Evolutionary conservation across 495 filamentous ascomycete species (phyloP).

Genomic region (Aspergillus asperescens): DNA sequence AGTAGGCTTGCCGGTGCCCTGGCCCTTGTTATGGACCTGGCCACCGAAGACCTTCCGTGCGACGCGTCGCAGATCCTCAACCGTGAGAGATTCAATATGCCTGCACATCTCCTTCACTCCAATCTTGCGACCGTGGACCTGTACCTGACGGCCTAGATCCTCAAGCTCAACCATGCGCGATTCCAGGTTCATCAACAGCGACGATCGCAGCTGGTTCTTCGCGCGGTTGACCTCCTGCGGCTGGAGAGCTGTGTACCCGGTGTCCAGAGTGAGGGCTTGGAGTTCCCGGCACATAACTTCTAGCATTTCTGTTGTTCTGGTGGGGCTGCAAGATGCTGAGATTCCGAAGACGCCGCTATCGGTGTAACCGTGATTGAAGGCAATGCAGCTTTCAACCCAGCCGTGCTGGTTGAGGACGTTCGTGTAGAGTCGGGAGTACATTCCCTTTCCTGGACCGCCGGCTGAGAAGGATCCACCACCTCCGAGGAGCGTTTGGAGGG

Average conservation of each 20-base stretch:
- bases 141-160: conserved; percentile 91
- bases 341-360: conserved; percentile 96
- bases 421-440: conserved; percentile 96
- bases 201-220: conserved; percentile 92
- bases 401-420: conserved; percentile 96
- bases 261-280: conserved; percentile 66
- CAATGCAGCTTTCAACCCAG: conserved; percentile 91
- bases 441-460: conserved; percentile 94
- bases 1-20: conserved; percentile 85
- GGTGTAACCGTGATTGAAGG: conserved; percentile 96
- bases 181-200: conserved; percentile 96
- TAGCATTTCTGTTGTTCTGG: conserved; percentile 69
- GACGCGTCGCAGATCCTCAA: conserved; percentile 80
- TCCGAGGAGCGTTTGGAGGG: conserved; percentile 92
- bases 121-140: conserved; percentile 88
- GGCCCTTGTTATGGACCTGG: conserved; percentile 64
- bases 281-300: conserved; percentile 93
- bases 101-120: conserved; percentile 88
- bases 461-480: conserved; percentile 97
- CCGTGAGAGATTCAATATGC: conserved; percentile 75
- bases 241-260: conserved; percentile 63
- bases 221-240: conserved; percentile 82
- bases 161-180: conserved; percentile 97
- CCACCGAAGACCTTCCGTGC: conserved; percentile 75
- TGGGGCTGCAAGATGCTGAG: conserved; percentile 74